Base-by-base conservation (phyloP, 1,284 basidiomycete species). In the Xerocomus amazonicus region DNA sequence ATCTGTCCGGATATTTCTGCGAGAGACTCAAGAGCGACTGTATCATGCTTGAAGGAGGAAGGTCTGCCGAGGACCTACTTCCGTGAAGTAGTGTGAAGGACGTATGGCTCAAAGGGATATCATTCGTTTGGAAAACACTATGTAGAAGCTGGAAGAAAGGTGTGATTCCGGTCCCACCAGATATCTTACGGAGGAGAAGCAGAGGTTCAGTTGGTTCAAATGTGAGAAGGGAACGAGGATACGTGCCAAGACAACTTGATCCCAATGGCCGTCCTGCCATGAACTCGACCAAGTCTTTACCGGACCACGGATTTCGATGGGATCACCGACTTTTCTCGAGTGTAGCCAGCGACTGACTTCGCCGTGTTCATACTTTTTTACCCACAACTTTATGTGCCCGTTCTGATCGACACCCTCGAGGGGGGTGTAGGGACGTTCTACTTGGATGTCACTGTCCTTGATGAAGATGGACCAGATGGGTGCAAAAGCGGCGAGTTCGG, bases 401-500 rank as follows among this genome's bases (percentile, higher is more conserved):
- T 81, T 63, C 52, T 74, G 65, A 49, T 86, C 82, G 19, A 90
- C 71, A 12, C 87, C 84, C 56, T 82, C 75, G 36, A 91, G 67
- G 1, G 90, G 88, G 5, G 91, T 93, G 62, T 91, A 93, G 4
- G 89, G 82, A 44, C 90, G 70, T 62, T 93, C 90, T n/a, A 92
- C 87, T 66, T 92, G 90, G 17, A 93, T 87, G 57, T 90, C 90
- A 54, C 87, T 85, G 60, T 93, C 88, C 59, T 92, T 92, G 62
- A 92, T 75, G 63, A 78, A 92, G 16, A 93, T 69, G 28, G 86
- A 86, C 79, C 83, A 90, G 51, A 92, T 80, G 5, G 86, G 75
- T 35, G 63, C 36, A 50, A 75, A 67, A 9, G 51, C 52, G 40
- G 38, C 13, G 1, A 14, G 41, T 28, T 50, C 47, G 4, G 17